Percentiles rank a stretch among this genome's conserved stretches.
phyloP scores from a whole-genome alignment of 73 alveolate genomes.

The Tetrahymena malaccensis region DNA sequence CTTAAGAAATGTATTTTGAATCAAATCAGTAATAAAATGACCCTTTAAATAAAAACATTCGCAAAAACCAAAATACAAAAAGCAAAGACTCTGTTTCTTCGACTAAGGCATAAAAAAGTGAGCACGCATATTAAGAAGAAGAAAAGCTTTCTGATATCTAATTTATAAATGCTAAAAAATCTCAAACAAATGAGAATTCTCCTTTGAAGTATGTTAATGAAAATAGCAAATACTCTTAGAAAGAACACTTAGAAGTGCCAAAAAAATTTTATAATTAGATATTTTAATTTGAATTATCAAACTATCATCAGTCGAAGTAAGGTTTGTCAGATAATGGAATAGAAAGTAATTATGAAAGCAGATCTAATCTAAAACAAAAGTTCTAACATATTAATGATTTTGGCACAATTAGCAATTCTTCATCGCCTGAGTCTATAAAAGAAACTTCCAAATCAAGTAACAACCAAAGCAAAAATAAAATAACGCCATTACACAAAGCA shows the following conservation, averaged over 20 bases:
- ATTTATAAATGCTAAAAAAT: neutral
- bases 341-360: neutral
- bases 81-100: neutral
- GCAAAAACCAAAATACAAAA: neutral
- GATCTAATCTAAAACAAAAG: no score
- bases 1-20: no score
- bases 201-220: neutral
- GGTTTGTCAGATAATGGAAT: neutral
- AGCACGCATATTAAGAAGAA: neutral
- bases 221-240: no score
- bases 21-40: no score
- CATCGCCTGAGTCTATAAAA: neutral
- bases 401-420: neutral
- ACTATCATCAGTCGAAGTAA: no score
- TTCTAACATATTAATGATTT: neutral
- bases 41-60: neutral
- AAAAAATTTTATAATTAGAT: no score
- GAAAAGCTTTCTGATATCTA: neutral
- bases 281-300: neutral
- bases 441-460: neutral
- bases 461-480: neutral
- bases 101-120: neutral
- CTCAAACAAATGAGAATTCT: neutral
- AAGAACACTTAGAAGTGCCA: neutral
- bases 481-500: neutral